phyloP scores from a whole-genome alignment of 2,329 filamentous ascomycete species.

The Cladophialophora carrionii region DNA sequence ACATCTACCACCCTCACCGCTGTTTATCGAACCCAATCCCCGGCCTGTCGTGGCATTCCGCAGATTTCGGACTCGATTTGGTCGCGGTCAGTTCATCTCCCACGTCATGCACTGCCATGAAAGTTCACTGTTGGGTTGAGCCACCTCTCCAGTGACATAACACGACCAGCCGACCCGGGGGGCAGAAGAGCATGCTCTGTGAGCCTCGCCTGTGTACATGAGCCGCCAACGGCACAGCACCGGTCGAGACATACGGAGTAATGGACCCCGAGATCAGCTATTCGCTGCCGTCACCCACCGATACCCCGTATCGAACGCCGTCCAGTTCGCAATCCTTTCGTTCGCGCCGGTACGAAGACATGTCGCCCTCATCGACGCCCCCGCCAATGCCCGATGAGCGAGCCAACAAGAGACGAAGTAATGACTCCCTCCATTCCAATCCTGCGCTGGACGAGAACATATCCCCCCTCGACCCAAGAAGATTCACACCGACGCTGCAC shows the following conservation, averaged over 20 bases:
- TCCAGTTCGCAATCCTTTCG: constrained; percentile 60
- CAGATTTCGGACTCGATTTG: background rate
- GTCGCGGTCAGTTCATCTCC: background rate
- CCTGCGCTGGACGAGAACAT: constrained; percentile 64
- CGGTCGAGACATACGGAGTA: constrained; percentile 16
- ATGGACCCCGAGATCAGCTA: constrained; percentile 50
- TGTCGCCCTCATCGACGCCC: constrained; percentile 48
- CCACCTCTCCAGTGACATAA: background rate
- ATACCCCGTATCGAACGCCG: constrained; percentile 72
- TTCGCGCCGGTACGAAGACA: constrained; percentile 65
- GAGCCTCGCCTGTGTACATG: constrained; percentile 7
- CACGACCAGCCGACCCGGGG: background rate
- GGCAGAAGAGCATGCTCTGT: constrained; percentile 18
- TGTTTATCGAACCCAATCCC: background rate
- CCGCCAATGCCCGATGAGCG: constrained; percentile 60
- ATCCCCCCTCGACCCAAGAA: constrained; percentile 78
- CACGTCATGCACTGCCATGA: constrained; percentile 9
- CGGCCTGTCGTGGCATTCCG: background rate
- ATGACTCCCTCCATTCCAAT: constrained; percentile 44
- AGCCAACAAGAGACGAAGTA: constrained; percentile 45
- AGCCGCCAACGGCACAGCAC: constrained; percentile 20
- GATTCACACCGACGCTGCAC: constrained; percentile 93
- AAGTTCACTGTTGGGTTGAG: background rate
- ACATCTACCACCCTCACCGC: constrained; percentile 6
- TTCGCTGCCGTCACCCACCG: constrained; percentile 69